phyloP scores from a whole-genome alignment of 116 monocot genomes.

The Dioscorea cayenensis region DNA sequence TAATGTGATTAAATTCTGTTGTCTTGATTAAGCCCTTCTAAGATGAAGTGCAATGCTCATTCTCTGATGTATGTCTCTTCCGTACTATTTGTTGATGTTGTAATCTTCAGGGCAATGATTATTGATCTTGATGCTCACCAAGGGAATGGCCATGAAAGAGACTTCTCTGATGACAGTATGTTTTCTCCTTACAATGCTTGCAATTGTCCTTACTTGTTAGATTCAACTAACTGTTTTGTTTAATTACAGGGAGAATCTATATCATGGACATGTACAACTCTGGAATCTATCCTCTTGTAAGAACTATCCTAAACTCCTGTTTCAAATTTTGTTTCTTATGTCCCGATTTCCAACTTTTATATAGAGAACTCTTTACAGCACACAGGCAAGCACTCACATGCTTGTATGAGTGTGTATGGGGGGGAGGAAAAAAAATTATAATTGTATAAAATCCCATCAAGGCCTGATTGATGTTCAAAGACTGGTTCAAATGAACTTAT shows the following conservation, averaged over 20 bases:
- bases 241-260: conserved; percentile 78
- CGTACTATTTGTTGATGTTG: neutral
- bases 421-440: too few species aligned
- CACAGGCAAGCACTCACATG: too few species aligned
- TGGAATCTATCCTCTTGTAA: conserved; percentile 91
- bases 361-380: too few species aligned
- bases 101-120: conserved; percentile 68
- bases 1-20: neutral
- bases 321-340: too few species aligned
- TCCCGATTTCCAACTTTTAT: too few species aligned
- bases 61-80: neutral
- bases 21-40: neutral
- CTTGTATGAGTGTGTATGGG: too few species aligned
- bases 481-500: too few species aligned
- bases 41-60: neutral
- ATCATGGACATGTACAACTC: conserved; percentile 97
- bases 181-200: neutral
- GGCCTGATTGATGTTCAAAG: too few species aligned
- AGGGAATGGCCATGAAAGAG: conserved; percentile 97
- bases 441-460: too few species aligned
- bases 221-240: conserved; percentile 2
- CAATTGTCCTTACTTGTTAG: neutral
- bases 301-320: conserved; percentile 5
- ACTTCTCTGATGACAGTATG: conserved; percentile 80
- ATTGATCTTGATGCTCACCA: conserved; percentile 99